Evolutionary conservation across 192 early-diverging fungal genomes (phyloP), one percentile per base, ranked within the genome.

Genomic region (Haplosporangium gracile): DNA sequence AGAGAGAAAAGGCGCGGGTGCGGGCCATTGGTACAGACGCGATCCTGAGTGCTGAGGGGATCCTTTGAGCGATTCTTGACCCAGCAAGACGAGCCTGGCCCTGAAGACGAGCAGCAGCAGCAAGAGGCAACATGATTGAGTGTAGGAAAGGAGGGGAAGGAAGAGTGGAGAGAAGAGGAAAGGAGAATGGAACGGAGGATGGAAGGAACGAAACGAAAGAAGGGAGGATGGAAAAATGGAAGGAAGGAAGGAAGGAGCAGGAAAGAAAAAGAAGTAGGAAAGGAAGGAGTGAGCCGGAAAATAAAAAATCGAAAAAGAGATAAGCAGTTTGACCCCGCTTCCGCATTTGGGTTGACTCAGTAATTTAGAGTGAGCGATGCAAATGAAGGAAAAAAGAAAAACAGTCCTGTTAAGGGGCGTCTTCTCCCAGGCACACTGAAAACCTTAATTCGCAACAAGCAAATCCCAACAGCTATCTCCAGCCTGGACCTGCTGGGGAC

Each of bases 81-180:
- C 72, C 53, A 24, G 74, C 69, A 34, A 69, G 43, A 32, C 76
- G 74, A 22, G 75, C 57, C 57, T 13, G 60, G 38, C 49, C 68
- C 38, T 40, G 49, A 51, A 79, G 57, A 51, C 79, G 75, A 22
- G 60, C 75, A 43, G 84, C 72, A 26, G 49, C 34, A 40, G 71
- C 9, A 32, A 75, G 49, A 39, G 55, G 57, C 10, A 76, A 34
- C 57, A 76, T 76, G 29, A 29, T 22, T 43, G 72, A 26, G 38
- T 26, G 49, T 13, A 26, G 16, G 8, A 55, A 32, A 11, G 45
- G 43, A 29, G 13, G n/a, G 36, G 10, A 47, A 72, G 49, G 49
- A 51, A 5, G n/a, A 7, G 40, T 38, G 57, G 10, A 32, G 16
- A n/a, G 15, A 34, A 38, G 74, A 60, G 53, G 73, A 8, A 22